phyloP scores from a whole-genome alignment of 805 yeast genomes.

The Priceomyces haplophilus region DNA sequence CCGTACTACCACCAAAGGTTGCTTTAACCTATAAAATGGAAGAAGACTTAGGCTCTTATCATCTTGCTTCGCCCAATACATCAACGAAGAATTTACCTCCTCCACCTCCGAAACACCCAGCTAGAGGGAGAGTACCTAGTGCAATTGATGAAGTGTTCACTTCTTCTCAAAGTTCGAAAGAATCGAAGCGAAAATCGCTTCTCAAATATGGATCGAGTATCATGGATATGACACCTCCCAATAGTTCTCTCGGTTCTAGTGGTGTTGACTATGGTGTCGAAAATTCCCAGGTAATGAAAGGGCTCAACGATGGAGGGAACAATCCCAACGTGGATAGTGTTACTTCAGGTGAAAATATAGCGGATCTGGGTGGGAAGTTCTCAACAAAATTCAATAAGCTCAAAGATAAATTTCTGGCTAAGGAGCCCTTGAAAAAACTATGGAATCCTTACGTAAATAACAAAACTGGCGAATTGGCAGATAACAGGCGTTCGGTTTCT shows the following conservation, averaged over 20 bases:
- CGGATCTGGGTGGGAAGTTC: slow-evolving; percentile 13
- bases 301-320: background rate
- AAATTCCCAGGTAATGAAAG: background rate
- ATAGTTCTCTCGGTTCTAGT: slow-evolving; percentile 1
- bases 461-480: background rate
- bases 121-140: slow-evolving; percentile 8
- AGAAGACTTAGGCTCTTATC: background rate
- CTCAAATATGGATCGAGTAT: slow-evolving; percentile 9
- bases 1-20: slow-evolving; percentile 40
- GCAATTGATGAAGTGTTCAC: slow-evolving; percentile 27
- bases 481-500: slow-evolving; percentile 12
- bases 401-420: slow-evolving; percentile 30
- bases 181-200: slow-evolving; percentile 11
- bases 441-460: slow-evolving; percentile 16
- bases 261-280: background rate
- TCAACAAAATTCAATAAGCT: slow-evolving; percentile 29
- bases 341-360: slow-evolving; percentile 13
- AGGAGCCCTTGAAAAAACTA: slow-evolving; percentile 30
- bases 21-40: slow-evolving; percentile 3
- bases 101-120: slow-evolving; percentile 14
- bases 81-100: slow-evolving; percentile 4
- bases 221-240: slow-evolving; percentile 4
- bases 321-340: slow-evolving; percentile 1
- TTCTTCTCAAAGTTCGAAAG: slow-evolving; percentile 11
- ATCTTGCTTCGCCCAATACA: background rate